Percentiles rank a stretch among this genome's conserved stretches.
phyloP scores from a whole-genome alignment of 73 alveolate genomes.

The Stentor roeselii region DNA sequence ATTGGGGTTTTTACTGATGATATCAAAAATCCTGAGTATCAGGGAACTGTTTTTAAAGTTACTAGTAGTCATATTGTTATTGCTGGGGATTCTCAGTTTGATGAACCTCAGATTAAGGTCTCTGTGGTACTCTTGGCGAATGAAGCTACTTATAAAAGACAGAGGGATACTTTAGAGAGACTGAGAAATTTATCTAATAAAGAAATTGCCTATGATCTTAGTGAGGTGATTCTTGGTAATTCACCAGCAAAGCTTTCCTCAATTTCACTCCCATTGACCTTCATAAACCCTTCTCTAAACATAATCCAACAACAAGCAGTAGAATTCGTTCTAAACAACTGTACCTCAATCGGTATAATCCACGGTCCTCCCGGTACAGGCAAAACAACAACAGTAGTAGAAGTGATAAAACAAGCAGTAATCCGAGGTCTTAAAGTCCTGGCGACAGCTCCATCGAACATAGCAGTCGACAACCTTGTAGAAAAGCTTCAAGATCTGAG shows the following conservation, averaged over 20 bases:
- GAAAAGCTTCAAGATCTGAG: constrained; percentile 76
- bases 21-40: constrained; percentile 55
- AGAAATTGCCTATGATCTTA: neutral
- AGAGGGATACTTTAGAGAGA: constrained; percentile 67
- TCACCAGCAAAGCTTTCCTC: constrained; percentile 18
- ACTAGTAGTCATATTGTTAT: constrained; percentile 59
- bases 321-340: constrained; percentile 52
- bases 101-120: constrained; percentile 41
- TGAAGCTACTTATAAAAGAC: constrained; percentile 79
- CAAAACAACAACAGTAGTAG: constrained; percentile 96
- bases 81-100: constrained; percentile 70
- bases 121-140: constrained; percentile 74
- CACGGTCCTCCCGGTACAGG: constrained; percentile 99
- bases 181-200: constrained; percentile 3
- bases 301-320: constrained; percentile 77
- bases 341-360: constrained; percentile 74
- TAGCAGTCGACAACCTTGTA: constrained; percentile 97
- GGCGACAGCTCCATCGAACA: constrained; percentile 96
- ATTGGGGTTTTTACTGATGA: constrained; percentile 72
- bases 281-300: constrained; percentile 59
- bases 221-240: neutral
- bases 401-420: constrained; percentile 81
- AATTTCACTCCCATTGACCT: constrained; percentile 44
- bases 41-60: constrained; percentile 77
- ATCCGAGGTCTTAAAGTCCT: constrained; percentile 72